These are phyloP conservation scores for Candida glucosophila DNA, from an alignment of 1,139 yeast genomes.

Conservation along the genomic window DNA sequence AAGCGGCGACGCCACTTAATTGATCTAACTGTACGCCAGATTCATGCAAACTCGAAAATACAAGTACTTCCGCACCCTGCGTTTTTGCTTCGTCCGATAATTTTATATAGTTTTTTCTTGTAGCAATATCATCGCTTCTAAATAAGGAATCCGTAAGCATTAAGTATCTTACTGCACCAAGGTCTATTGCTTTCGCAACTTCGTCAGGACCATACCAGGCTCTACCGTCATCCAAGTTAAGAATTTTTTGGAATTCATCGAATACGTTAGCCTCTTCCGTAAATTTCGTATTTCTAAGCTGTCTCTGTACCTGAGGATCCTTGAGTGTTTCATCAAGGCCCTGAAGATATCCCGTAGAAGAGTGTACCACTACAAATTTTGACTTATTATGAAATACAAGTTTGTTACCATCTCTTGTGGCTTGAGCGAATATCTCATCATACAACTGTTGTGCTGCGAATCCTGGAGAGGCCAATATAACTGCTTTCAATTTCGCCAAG, in stretches of 20 bases:
- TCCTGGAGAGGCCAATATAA: conserved; percentile 91
- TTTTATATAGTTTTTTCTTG: conserved; percentile 60
- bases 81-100: conserved; percentile 59
- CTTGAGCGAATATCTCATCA: conserved; percentile 47
- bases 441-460: conserved; percentile 64
- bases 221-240: conserved; percentile 71
- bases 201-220: conserved; percentile 95
- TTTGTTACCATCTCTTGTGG: conserved; percentile 51
- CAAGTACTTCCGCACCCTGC: conserved; percentile 68
- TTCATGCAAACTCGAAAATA: conserved; percentile 82
- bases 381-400: conserved; percentile 45
- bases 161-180: conserved; percentile 71
- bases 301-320: conserved; percentile 57
- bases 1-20: conserved; percentile 85
- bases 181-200: conserved; percentile 60
- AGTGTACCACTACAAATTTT: conserved; percentile 72
- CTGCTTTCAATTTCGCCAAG: conserved; percentile 60
- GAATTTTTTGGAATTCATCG: conserved; percentile 67
- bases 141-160: conserved; percentile 75
- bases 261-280: conserved; percentile 64
- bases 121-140: conserved; percentile 63
- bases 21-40: conserved; percentile 86
- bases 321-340: conserved; percentile 82
- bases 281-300: conserved; percentile 72
- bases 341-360: conserved; percentile 88